Percentiles rank a stretch among this genome's conserved stretches.
These are phyloP conservation scores for Wakefieldia striispora DNA, from an alignment of 768 basidiomycete genomes.

Conservation along the genomic window DNA sequence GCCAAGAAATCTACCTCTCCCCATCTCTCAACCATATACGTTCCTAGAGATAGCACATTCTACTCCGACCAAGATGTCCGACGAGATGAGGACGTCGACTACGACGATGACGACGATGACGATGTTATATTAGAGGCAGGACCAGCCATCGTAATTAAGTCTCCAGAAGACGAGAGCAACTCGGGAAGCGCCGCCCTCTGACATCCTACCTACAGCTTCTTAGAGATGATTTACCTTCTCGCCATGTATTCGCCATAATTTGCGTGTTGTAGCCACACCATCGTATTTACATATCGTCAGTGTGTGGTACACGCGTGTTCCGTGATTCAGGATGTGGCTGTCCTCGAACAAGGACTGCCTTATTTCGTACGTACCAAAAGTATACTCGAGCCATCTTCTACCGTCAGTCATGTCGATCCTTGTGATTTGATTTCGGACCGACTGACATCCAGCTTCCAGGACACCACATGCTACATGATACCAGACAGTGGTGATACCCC, in stretches of 20 bases:
- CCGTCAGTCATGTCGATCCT: no score
- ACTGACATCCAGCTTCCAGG: not conserved
- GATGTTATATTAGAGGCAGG: conserved; percentile 78
- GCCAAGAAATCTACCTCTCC: conserved; percentile 39
- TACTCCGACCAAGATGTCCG: conserved; percentile 43
- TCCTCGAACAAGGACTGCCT: not conserved
- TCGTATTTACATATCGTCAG: not conserved
- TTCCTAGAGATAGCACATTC: conserved; percentile 38
- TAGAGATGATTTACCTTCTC: conserved; percentile 7
- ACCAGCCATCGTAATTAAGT: conserved; percentile 53
- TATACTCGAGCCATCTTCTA: no score
- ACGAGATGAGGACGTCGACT: conserved; percentile 63
- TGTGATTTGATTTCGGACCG: not conserved
- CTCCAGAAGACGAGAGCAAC: conserved; percentile 19
- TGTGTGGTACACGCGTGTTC: no score
- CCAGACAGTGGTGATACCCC: conserved; percentile 14
- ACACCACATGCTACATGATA: conserved; percentile 31
- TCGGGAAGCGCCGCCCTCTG: conserved; percentile 23
- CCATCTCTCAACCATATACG: conserved; percentile 31
- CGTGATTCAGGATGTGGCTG: conserved; percentile 4
- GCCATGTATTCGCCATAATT: conserved; percentile 15
- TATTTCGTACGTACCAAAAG: no score
- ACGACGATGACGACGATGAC: conserved; percentile 61
- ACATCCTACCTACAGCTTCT: conserved; percentile 10
- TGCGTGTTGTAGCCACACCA: conserved; percentile 11